A percentile compares a stretch with the other conserved stretches of the same genome.
Evolutionary conservation across 768 basidiomycete genomes (phyloP).

Genomic region (Boletus edulis): DNA sequence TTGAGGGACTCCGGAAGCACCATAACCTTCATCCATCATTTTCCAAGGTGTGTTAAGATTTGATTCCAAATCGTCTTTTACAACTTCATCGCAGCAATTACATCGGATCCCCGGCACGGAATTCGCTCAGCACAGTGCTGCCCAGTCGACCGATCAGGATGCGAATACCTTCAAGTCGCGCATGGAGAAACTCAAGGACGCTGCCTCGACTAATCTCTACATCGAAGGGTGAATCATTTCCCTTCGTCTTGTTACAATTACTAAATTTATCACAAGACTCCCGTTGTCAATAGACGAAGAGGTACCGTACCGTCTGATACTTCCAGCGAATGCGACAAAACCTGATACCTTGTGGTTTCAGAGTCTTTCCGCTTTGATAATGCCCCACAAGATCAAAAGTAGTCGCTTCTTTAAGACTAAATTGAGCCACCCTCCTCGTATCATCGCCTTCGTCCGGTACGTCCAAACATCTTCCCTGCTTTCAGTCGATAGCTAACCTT

Average conservation of each 20-base stretch:
- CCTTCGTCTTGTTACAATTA: not conserved
- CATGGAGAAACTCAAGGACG: constrained; percentile 74
- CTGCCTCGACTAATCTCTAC: constrained; percentile 71
- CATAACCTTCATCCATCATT: constrained; percentile 84
- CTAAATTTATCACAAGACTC: constrained; percentile 38
- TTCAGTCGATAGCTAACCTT: not conserved
- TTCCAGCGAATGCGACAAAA: not conserved
- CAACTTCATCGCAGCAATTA: constrained; percentile 46
- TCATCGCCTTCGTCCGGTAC: constrained; percentile 81
- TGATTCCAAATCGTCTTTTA: not conserved
- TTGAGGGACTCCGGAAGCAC: constrained; percentile 64
- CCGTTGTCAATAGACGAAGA: constrained; percentile 69
- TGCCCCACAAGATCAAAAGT: constrained; percentile 69
- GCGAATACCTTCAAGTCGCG: constrained; percentile 63
- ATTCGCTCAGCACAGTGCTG: constrained; percentile 43
- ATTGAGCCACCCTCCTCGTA: constrained; percentile 70
- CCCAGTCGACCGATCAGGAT: constrained; percentile 29
- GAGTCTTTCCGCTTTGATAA: constrained; percentile 65
- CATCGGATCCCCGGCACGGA: constrained; percentile 81
- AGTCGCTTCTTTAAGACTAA: constrained; percentile 80
- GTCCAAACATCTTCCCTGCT: constrained; percentile 10
- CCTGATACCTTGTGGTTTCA: constrained; percentile 20
- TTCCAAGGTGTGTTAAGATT: constrained; percentile 58
- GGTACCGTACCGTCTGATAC: constrained; percentile 39
- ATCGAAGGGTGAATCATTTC: constrained; percentile 59